Evolutionary conservation across 176 grass and related monocot species (phyloP).

Genomic region (Avena eriantha): DNA sequence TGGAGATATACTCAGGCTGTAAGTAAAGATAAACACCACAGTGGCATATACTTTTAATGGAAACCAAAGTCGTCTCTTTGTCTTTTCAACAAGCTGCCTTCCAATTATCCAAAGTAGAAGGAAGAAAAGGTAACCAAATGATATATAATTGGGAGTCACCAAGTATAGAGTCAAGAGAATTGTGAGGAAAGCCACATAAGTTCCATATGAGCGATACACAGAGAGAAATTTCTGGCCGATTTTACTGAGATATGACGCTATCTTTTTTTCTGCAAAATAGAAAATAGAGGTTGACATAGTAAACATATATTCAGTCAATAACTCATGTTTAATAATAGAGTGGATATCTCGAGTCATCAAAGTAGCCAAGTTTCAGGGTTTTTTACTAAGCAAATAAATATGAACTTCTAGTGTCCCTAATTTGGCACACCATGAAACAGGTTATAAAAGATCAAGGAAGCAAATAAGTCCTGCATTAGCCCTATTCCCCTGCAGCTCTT

Average conservation of each 20-base stretch:
- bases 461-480: neutral
- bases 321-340: slow-evolving; percentile 4
- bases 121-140: slow-evolving; percentile 98
- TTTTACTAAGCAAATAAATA: slow-evolving; percentile 15
- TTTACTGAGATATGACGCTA: slow-evolving; percentile 91
- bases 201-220: slow-evolving; percentile 90
- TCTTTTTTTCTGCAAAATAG: slow-evolving; percentile 78
- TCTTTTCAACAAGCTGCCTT: slow-evolving; percentile 88
- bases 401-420: slow-evolving; percentile 11
- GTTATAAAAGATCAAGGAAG: slow-evolving; percentile 4
- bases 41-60: slow-evolving; percentile 88
- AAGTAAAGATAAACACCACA: slow-evolving; percentile 84
- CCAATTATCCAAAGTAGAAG: slow-evolving; percentile 99
- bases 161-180: slow-evolving; percentile 94
- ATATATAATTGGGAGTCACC: slow-evolving; percentile 97
- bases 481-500: neutral
- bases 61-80: slow-evolving; percentile 83
- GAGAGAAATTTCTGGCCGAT: slow-evolving; percentile 84
- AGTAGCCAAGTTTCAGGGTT: neutral
- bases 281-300: slow-evolving; percentile 40
- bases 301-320: slow-evolving; percentile 31
- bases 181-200: slow-evolving; percentile 95
- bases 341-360: neutral
- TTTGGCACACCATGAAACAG: neutral
- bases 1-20: slow-evolving; percentile 78